Conservation (phyloP, 2,329 filamentous ascomycete species). For the Neonectria faginata region DNA sequence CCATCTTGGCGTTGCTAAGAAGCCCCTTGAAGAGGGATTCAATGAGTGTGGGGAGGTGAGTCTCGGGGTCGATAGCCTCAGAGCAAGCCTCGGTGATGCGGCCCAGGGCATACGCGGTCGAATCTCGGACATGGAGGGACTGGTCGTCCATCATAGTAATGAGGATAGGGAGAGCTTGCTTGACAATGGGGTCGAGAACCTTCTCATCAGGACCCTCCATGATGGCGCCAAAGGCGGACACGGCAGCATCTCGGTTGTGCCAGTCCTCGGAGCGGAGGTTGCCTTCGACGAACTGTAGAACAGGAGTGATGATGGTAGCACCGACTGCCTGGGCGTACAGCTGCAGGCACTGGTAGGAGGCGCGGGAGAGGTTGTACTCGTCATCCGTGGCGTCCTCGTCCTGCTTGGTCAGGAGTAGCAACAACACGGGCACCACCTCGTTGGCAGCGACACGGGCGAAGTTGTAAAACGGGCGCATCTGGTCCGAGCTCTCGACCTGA, state of each 20-base stretch:
- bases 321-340: constrained; percentile 95
- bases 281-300: constrained; percentile 90
- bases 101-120: constrained; percentile 93
- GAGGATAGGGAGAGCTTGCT: constrained; percentile 91
- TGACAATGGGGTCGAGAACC: constrained; percentile 91
- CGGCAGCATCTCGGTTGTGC: constrained; percentile 94
- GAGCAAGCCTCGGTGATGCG: constrained; percentile 96
- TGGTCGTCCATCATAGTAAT: constrained; percentile 93
- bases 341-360: constrained; percentile 95
- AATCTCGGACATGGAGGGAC: constrained; percentile 92
- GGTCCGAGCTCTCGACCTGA: constrained; percentile 78
- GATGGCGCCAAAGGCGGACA: constrained; percentile 96
- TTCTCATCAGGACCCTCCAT: constrained; percentile 98
- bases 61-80: constrained; percentile 86
- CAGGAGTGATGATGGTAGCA: constrained; percentile 83
- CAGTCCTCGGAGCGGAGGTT: constrained; percentile 93
- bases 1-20: constrained; percentile 94
- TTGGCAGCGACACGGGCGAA: constrained; percentile 92
- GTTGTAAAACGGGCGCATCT: constrained; percentile 93
- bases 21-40: constrained; percentile 90
- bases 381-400: constrained; percentile 97
- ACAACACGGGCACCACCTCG: constrained; percentile 92
- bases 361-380: constrained; percentile 96
- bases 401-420: constrained; percentile 92
- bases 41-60: constrained; percentile 87